Evolutionary conservation across 768 basidiomycete genomes (phyloP).

Genomic region (Ephemerocybe angulata): DNA sequence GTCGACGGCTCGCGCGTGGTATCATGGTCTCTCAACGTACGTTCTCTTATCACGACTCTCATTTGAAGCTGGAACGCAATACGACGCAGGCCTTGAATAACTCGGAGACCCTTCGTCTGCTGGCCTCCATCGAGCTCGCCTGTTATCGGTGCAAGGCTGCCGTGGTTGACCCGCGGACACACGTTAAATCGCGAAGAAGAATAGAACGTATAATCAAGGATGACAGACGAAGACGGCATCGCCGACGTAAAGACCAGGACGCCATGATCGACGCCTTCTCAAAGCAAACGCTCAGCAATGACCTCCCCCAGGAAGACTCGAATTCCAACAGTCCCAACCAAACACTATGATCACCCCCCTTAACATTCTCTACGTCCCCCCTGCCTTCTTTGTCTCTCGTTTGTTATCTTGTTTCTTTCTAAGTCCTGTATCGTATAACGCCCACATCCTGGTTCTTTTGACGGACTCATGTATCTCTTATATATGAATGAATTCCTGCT

Average conservation of each 20-base stretch:
- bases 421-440: background rate
- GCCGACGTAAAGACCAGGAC: constrained; percentile 79
- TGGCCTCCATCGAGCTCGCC: constrained; percentile 82
- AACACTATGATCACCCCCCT: constrained; percentile 1
- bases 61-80: constrained; percentile 10
- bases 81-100: constrained; percentile 67
- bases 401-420: background rate
- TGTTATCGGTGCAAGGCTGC: constrained; percentile 75
- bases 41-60: constrained; percentile 22
- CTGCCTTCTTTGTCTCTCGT: background rate
- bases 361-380: background rate
- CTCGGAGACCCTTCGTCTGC: constrained; percentile 74
- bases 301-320: constrained; percentile 5
- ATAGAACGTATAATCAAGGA: constrained; percentile 83
- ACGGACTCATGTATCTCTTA: constrained; percentile 1
- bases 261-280: constrained; percentile 79
- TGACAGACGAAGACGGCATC: constrained; percentile 76
- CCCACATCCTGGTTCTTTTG: background rate
- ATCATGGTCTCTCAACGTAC: constrained; percentile 82
- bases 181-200: constrained; percentile 61
- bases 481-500: background rate
- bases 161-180: constrained; percentile 61
- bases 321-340: background rate
- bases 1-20: constrained; percentile 71
- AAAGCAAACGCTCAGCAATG: constrained; percentile 40